Evolutionary conservation across 2,329 filamentous ascomycete species (phyloP).

Genomic region (Hymenotorrendiella dingleyae): DNA sequence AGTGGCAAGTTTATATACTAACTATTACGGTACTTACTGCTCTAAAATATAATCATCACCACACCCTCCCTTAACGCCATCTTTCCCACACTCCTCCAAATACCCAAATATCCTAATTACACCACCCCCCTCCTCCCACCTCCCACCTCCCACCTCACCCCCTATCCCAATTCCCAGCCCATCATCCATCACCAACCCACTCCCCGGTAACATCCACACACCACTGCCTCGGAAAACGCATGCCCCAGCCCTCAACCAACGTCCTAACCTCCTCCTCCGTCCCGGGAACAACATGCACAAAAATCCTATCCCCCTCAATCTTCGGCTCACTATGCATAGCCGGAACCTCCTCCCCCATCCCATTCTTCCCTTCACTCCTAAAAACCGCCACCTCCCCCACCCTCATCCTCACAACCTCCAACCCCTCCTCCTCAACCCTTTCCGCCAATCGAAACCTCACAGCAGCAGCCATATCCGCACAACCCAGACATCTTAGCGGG

Average conservation of each 20-base stretch:
- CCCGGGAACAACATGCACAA: conserved; percentile 9
- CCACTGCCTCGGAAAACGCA: conserved; percentile 9
- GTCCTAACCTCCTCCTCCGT: conserved; percentile 4
- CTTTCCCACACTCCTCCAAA: too few species aligned
- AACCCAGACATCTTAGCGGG: conserved; percentile 4
- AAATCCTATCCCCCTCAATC: conserved; percentile 5
- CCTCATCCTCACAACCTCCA: conserved; percentile 4
- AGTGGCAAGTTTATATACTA: too few species aligned
- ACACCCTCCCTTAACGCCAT: too few species aligned
- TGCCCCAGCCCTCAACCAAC: conserved; percentile 6
- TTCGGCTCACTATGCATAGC: conserved; percentile 8
- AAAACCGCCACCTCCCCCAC: conserved; percentile 4
- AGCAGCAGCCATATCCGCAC: conserved; percentile 5
- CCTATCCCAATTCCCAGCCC: too few species aligned
- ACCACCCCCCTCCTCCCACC: too few species aligned
- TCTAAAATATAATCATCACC: too few species aligned
- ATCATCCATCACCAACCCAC: too few species aligned
- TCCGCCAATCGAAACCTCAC: conserved; percentile 1
- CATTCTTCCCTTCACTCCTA: conserved; percentile 1
- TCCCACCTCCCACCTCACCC: too few species aligned
- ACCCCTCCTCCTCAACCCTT: not conserved
- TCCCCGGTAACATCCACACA: conserved; percentile 7
- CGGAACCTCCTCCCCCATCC: not conserved
- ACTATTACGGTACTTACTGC: too few species aligned
- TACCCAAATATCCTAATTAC: too few species aligned